Percentiles rank a stretch among this genome's conserved stretches.
Evolutionary conservation across 2,329 filamentous ascomycete species (phyloP).

Genomic region (Penicillium sp.): DNA sequence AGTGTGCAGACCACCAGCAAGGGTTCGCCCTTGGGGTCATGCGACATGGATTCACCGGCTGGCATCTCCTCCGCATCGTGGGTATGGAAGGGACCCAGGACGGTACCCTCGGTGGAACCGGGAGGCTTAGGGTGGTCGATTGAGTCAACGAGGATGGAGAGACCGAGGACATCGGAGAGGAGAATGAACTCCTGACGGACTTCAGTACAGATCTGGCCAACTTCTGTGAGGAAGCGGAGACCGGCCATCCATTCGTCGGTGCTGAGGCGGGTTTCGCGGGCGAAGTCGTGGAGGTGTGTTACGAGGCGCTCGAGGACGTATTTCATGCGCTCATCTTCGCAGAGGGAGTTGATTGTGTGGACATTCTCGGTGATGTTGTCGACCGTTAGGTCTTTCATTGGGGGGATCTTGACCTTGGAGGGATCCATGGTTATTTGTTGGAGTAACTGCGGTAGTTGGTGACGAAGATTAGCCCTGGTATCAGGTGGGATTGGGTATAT

Average conservation of each 20-base stretch:
- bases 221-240: slow-evolving; percentile 68
- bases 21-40: slow-evolving; percentile 68
- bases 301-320: slow-evolving; percentile 74
- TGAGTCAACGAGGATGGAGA: slow-evolving; percentile 76
- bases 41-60: slow-evolving; percentile 64
- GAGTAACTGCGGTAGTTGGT: neutral
- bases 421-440: slow-evolving; percentile 39
- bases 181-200: slow-evolving; percentile 83
- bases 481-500: neutral
- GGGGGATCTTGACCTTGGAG: slow-evolving; percentile 42
- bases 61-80: slow-evolving; percentile 65
- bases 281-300: slow-evolving; percentile 78
- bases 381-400: slow-evolving; percentile 69
- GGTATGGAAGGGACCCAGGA: slow-evolving; percentile 81
- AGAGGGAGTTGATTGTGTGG: slow-evolving; percentile 72
- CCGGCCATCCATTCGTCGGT: slow-evolving; percentile 77
- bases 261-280: slow-evolving; percentile 73
- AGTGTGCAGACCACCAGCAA: slow-evolving; percentile 74
- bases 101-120: slow-evolving; percentile 71
- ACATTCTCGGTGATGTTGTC: slow-evolving; percentile 81
- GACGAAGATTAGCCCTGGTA: neutral
- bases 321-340: slow-evolving; percentile 63
- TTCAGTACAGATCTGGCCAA: slow-evolving; percentile 72
- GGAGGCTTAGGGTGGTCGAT: slow-evolving; percentile 81
- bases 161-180: slow-evolving; percentile 74